These are phyloP conservation scores for Tetrapisispora fleetii DNA, from an alignment of 805 yeast genomes.

Conservation along the genomic window DNA sequence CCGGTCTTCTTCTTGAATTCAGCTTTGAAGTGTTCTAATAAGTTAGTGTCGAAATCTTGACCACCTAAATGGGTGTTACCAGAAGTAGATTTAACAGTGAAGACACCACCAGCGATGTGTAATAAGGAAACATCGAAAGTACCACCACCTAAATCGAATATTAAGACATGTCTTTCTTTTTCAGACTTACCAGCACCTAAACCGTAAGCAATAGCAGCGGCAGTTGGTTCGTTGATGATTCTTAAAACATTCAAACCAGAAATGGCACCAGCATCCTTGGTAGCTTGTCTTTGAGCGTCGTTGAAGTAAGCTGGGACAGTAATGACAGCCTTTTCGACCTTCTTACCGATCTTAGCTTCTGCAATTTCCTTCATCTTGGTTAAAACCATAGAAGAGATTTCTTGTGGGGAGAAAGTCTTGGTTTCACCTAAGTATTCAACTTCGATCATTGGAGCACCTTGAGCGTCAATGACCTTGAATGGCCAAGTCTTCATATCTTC, in stretches of 20 bases:
- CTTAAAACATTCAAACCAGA: conserved; percentile 1
- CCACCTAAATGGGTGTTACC: conserved; percentile 1
- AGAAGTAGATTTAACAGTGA: background rate
- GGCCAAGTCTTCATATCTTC: conserved; percentile 90
- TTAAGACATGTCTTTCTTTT: background rate
- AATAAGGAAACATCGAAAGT: background rate
- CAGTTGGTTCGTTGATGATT: conserved; percentile 1
- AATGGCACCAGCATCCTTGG: conserved; percentile 2
- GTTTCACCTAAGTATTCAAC: conserved; percentile 62
- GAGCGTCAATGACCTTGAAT: conserved; percentile 56
- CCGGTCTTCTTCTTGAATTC: conserved; percentile 96
- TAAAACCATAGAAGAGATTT: conserved; percentile 67
- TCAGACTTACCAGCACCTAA: conserved; percentile 1
- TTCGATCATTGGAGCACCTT: conserved; percentile 59
- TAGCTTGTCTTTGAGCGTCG: conserved; percentile 2
- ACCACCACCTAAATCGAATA: background rate
- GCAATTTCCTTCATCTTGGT: conserved; percentile 78
- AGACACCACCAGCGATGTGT: background rate
- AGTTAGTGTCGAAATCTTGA: background rate
- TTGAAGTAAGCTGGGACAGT: conserved; percentile 44
- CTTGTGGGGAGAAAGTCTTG: conserved; percentile 65
- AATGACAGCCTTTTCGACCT: conserved; percentile 65
- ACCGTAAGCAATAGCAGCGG: conserved; percentile 2
- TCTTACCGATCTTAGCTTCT: conserved; percentile 64
- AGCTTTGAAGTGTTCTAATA: conserved; percentile 24